Evolutionary conservation across 1,284 basidiomycete genomes (phyloP), one percentile per base, ranked within the genome.

Genomic region (Microstroma glucosiphilum): DNA sequence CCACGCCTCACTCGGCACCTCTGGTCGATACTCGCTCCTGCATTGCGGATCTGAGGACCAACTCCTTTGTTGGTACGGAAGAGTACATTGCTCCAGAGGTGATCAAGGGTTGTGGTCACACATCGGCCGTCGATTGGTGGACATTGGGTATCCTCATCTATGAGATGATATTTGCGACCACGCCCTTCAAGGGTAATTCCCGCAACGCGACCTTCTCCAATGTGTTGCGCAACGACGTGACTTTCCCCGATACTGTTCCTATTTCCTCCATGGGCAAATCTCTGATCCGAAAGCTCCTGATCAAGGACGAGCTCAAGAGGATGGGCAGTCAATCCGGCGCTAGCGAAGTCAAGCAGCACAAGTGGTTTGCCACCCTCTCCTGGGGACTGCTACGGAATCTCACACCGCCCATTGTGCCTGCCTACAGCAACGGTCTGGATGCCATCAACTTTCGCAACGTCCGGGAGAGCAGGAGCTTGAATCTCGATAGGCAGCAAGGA

Each of bases 31-130:
- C 96, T 8, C 89, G 92, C 82, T 90, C 90, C 56, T 98, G 96
- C 82, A 96, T 94, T 62, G 92, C 89, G 54, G 91, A 97, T 81
- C 93, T 98, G 82, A 86, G 96, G 76, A 96, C 96, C 41, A 97
- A 98, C 81, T 97, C 93, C 57, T 97, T 97, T 81, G 94, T 98
- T 68, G 94, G 94, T 43, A 98, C 94, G 41, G 94, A 97, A 84
- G 93, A 97, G 82, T 97, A 98, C 84, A 97, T 97, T 78, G 93
- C 94, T 49, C 94, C 94, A 66, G 94, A 97, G 82, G 96, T 99
- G 64, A 98, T 99, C 79, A 91, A 92, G 76, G 93, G 92, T 54
- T 87, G 91, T 79, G 96, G 96, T 15, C 96, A 99, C 82, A 96
- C 94, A 42, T 92, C 91, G 65, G 92, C 96, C 8, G 96, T 99